Conservation (phyloP, 176 grass and related monocot species). For the Ampelocalamus luodianensis region DNA sequence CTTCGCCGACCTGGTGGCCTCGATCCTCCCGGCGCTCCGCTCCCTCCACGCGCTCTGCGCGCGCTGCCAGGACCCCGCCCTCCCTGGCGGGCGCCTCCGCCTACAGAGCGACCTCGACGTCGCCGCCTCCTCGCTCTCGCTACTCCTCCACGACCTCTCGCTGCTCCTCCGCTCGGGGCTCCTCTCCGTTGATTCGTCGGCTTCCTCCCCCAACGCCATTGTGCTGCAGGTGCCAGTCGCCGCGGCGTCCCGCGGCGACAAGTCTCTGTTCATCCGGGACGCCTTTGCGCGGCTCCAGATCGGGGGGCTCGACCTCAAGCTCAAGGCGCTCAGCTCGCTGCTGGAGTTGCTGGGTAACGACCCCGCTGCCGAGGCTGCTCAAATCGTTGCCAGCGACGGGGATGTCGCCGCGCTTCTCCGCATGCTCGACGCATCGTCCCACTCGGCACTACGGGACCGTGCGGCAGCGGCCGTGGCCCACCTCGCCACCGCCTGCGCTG, state of each 20-base stretch:
- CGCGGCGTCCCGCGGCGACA: constrained; percentile 53
- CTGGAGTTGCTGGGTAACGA: constrained; percentile 62
- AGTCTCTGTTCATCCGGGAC: constrained; percentile 73
- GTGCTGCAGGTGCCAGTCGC: constrained; percentile 67
- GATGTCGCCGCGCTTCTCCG: constrained; percentile 66
- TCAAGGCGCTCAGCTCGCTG: constrained; percentile 74
- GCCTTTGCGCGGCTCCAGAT: constrained; percentile 87
- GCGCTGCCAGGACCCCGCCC: constrained; percentile 64
- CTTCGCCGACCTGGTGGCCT: constrained; percentile 57
- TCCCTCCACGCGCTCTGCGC: constrained; percentile 59
- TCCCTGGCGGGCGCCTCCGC: constrained; percentile 64
- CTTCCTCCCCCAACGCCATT: constrained; percentile 55
- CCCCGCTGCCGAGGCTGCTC: constrained; percentile 46
- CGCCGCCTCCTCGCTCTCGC: constrained; percentile 62
- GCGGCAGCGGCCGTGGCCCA: constrained; percentile 53
- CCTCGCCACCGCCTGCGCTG: constrained; percentile 59
- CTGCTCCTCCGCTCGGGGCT: constrained; percentile 59
- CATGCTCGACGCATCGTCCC: constrained; percentile 73
- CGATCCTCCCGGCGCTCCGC: constrained; percentile 56
- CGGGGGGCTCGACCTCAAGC: constrained; percentile 75
- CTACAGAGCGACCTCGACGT: constrained; percentile 90
- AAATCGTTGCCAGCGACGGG: constrained; percentile 57
- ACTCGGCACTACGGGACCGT: constrained; percentile 65
- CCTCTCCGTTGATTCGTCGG: constrained; percentile 29
- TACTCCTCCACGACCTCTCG: constrained; percentile 77